Conservation (phyloP, 2,329 filamentous ascomycete species). For the Colletotrichum falcatum region DNA sequence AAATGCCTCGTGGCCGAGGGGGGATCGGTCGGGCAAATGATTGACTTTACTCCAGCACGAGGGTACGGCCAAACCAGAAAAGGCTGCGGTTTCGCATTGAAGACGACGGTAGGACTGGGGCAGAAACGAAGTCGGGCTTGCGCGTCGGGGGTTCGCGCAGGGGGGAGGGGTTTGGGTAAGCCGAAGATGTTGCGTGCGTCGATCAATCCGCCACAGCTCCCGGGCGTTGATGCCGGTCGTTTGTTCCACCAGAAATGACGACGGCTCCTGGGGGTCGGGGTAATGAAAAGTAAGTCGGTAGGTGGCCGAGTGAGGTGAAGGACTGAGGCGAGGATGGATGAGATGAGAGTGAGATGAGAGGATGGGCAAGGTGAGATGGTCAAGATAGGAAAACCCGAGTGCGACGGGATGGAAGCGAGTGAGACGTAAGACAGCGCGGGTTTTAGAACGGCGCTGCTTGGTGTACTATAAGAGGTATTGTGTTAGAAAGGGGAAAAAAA, state of each 20-base stretch:
- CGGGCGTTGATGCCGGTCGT: slow-evolving; percentile 8
- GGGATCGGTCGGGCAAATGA: slow-evolving; percentile 3
- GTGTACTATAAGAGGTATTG: slow-evolving; percentile 4
- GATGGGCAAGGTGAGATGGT: neutral
- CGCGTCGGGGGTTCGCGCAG: slow-evolving; percentile 1
- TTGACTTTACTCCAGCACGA: slow-evolving; percentile 3
- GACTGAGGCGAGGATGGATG: neutral
- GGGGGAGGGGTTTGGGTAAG: neutral
- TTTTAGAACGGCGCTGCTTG: neutral
- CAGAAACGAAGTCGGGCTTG: neutral
- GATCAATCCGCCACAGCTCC: slow-evolving; percentile 17
- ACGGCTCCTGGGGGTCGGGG: neutral
- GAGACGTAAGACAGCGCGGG: slow-evolving; percentile 12
- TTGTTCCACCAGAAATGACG: neutral
- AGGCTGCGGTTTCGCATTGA: slow-evolving; percentile 31
- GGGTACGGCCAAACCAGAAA: slow-evolving; percentile 6
- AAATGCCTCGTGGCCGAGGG: neutral
- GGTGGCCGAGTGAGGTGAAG: neutral
- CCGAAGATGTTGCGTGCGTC: slow-evolving; percentile 17
- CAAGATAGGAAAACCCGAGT: neutral
- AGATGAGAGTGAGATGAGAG: neutral
- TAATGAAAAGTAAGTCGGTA: neutral
- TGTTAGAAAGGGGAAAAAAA: slow-evolving; percentile 1
- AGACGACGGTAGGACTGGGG: neutral
- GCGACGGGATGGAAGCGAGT: neutral